Base-by-base conservation (phyloP, 768 basidiomycete species). In the Tylopilus rubrobrunneus region DNA sequence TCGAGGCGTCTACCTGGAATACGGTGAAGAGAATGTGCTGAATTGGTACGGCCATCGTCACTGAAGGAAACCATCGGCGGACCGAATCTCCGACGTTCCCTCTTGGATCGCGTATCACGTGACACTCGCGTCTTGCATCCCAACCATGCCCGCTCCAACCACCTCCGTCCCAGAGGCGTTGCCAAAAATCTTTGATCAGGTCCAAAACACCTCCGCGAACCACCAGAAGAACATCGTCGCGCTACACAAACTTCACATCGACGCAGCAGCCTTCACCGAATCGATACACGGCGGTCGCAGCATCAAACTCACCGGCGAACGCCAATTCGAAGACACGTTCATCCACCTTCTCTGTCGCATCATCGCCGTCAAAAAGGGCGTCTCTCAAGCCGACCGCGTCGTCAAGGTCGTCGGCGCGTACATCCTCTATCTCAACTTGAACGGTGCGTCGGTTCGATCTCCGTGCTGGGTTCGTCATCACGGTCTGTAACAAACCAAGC, bases 161-260 rank as follows among this genome's bases (percentile, higher is more conserved):
- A 33, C 34, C 14, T 34, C 34, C 34, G 14, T 34, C 34, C 7
- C 39, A 10, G 60, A 65, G 0, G 56, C 49, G 0, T 56, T 64
- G 41, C 57, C 63, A 1, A 82, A 78, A 33, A 89, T 93, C 42
- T 90, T 95, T 56, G 83, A 88, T 28, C 89, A 96, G 71, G 88
- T 78, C 0, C 91, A 94, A 67, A 73, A 67, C 7, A 82, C 86
- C 0, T 69, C 77, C 14, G 84, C 89, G 9, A 93, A 91, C 67
- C 94, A 98, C 69, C 84, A 86, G 57, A 97, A 97, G 77, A 96
- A 97, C 71, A 75, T 86, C 48, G 85, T 92, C 40, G 83, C 84
- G 0, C 79, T 97, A 4, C 77, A 90, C 75, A 92, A 92, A 67
- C 70, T 95, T 40, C 92, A 95, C 52, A 52, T 71, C 5, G 78